Evolutionary conservation across 768 basidiomycete genomes (phyloP).

Genomic region (Termitomyces sp.): DNA sequence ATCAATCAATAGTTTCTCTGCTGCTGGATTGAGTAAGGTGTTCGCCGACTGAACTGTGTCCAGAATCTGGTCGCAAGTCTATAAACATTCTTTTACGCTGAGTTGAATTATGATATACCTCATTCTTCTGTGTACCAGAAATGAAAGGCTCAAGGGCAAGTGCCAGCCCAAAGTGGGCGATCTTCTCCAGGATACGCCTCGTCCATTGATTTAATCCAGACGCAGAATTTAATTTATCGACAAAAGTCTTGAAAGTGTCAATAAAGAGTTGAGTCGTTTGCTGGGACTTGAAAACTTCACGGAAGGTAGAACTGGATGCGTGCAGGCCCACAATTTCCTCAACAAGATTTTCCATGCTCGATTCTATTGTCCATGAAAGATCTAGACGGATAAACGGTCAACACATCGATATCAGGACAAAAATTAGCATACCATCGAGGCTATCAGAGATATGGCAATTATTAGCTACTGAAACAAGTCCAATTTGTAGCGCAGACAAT

Average conservation of each 20-base stretch:
- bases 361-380: slow-evolving; percentile 24
- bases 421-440: slow-evolving; percentile 19
- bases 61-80: slow-evolving; percentile 38
- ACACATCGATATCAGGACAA: slow-evolving; percentile 1
- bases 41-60: slow-evolving; percentile 53
- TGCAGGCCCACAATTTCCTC: slow-evolving; percentile 70
- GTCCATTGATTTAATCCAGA: slow-evolving; percentile 35
- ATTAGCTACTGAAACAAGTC: slow-evolving; percentile 37
- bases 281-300: slow-evolving; percentile 68
- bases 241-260: slow-evolving; percentile 55
- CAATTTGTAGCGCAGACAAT: slow-evolving; percentile 58
- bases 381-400: background rate
- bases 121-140: slow-evolving; percentile 61
- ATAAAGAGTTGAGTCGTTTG: slow-evolving; percentile 64
- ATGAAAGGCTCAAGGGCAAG: slow-evolving; percentile 62
- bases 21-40: slow-evolving; percentile 40
- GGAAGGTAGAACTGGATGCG: slow-evolving; percentile 56
- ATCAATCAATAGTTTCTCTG: slow-evolving; percentile 46
- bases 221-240: slow-evolving; percentile 32
- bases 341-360: slow-evolving; percentile 53
- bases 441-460: slow-evolving; percentile 26
- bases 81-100: background rate
- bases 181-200: slow-evolving; percentile 59
- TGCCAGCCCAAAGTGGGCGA: slow-evolving; percentile 64
- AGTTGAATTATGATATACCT: slow-evolving; percentile 36